These are phyloP conservation scores for Geosmithia flava DNA, from an alignment of 2,329 filamentous ascomycete genomes.

Conservation along the genomic window DNA sequence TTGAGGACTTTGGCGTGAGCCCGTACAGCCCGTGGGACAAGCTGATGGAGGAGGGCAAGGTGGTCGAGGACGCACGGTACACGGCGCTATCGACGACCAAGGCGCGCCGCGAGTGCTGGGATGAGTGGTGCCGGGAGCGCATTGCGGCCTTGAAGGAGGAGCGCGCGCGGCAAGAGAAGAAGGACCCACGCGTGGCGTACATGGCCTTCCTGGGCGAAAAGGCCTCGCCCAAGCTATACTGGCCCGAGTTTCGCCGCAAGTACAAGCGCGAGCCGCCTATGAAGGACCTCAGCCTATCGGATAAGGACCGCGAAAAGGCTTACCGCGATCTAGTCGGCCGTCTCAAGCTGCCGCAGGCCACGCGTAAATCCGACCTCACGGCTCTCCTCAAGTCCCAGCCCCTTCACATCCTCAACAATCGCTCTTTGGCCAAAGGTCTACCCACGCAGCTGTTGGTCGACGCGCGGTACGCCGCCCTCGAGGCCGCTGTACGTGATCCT, in stretches of 20 bases:
- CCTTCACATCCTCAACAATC: conserved; percentile 43
- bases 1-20: conserved; percentile 71
- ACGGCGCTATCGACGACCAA: conserved; percentile 73
- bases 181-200: conserved; percentile 74
- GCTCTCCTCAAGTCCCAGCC: conserved; percentile 52
- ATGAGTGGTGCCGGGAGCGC: conserved; percentile 68
- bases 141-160: conserved; percentile 62
- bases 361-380: conserved; percentile 58
- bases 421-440: conserved; percentile 38
- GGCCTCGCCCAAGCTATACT: conserved; percentile 86
- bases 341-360: conserved; percentile 51
- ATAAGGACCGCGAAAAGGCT: conserved; percentile 68
- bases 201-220: conserved; percentile 68
- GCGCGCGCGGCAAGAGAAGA: conserved; percentile 64
- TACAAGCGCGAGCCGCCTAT: conserved; percentile 72
- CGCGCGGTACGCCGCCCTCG: conserved; percentile 57
- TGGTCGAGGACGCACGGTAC: conserved; percentile 81
- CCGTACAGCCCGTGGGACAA: conserved; percentile 91
- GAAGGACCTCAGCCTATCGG: conserved; percentile 57
- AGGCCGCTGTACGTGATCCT: conserved; percentile 45
- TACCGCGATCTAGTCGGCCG: conserved; percentile 64
- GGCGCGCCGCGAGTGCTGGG: conserved; percentile 69
- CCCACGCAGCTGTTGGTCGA: conserved; percentile 53
- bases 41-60: conserved; percentile 66
- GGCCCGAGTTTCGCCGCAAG: conserved; percentile 92